Percentiles rank a stretch among this genome's conserved stretches.
Conservation (phyloP, 306 rosid genomes). For the Lablab purpureus region DNA sequence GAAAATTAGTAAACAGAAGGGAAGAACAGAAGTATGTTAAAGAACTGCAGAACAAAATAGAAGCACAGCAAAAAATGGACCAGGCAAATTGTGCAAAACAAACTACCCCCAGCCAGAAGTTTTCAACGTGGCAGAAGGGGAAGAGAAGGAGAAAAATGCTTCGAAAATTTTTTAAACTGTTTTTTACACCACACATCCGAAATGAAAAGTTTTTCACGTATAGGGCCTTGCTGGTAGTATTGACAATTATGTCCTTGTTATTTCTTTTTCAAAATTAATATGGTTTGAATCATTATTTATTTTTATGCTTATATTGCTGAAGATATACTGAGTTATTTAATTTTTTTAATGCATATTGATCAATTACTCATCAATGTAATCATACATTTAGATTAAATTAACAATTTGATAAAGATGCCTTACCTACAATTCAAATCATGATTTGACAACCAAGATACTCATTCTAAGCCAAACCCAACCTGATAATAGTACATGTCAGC, state of each 20-base stretch:
- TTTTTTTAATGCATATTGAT: constrained; percentile 2
- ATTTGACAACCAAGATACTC: not conserved
- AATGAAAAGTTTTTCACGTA: too few relatives aligned
- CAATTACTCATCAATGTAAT: not conserved
- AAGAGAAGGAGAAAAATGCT: not conserved
- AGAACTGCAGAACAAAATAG: constrained; percentile 9
- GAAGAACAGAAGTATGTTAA: not conserved
- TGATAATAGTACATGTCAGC: not conserved
- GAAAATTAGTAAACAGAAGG: constrained; percentile 31
- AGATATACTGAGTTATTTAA: not conserved
- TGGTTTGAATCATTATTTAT: not conserved
- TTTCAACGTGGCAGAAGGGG: not conserved
- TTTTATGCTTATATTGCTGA: not conserved
- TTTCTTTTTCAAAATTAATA: not conserved
- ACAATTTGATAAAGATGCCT: not conserved
- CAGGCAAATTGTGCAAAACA: not conserved
- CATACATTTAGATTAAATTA: not conserved
- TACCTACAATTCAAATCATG: not conserved
- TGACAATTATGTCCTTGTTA: not conserved
- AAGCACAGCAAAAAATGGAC: constrained; percentile 1
- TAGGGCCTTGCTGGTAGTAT: too few relatives aligned
- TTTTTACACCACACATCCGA: too few relatives aligned
- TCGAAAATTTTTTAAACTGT: not conserved
- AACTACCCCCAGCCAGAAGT: not conserved
- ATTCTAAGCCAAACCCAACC: not conserved